Percentiles rank a stretch among this genome's conserved stretches.
Evolutionary conservation across 2,329 filamentous ascomycete genomes (phyloP).

Genomic region (Parafenestella ontariensis): DNA sequence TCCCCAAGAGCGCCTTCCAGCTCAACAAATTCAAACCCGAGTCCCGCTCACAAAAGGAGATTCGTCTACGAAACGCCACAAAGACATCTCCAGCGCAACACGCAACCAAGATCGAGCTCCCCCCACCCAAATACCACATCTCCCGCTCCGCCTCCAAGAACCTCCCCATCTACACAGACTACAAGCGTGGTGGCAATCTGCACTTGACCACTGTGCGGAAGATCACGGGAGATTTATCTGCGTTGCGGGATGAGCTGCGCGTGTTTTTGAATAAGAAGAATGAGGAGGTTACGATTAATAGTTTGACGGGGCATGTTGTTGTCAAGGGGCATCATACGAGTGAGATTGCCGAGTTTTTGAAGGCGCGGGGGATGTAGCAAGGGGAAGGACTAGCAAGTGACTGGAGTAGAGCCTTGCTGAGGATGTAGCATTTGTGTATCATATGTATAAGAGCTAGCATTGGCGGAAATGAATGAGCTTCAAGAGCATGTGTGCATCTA

Average conservation of each 20-base stretch:
- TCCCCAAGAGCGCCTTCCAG: constrained; percentile 1
- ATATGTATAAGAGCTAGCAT: not conserved
- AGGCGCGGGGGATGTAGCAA: constrained; percentile 11
- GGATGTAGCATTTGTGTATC: not conserved
- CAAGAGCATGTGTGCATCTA: not conserved
- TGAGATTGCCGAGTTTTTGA: constrained; percentile 21
- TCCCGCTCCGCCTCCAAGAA: constrained; percentile 73
- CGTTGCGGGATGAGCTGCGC: constrained; percentile 69
- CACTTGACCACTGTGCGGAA: constrained; percentile 79
- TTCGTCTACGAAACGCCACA: not conserved
- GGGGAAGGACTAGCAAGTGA: not conserved
- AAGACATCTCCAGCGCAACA: not conserved
- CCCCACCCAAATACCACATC: constrained; percentile 69
- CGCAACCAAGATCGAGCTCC: constrained; percentile 13
- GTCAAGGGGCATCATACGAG: constrained; percentile 37
- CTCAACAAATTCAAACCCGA: constrained; percentile 10
- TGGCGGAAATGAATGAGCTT: not conserved
- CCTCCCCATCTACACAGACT: constrained; percentile 77
- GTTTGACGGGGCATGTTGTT: constrained; percentile 72
- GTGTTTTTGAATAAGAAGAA: constrained; percentile 64
- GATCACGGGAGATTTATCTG: constrained; percentile 74
- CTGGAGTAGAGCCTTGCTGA: not conserved
- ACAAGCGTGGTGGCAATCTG: constrained; percentile 77
- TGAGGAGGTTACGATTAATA: constrained; percentile 64
- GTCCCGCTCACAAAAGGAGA: constrained; percentile 1